Percentiles rank a stretch among this genome's conserved stretches.
phyloP scores from a whole-genome alignment of 768 basidiomycete species.

The Leucosporidium scottii region DNA sequence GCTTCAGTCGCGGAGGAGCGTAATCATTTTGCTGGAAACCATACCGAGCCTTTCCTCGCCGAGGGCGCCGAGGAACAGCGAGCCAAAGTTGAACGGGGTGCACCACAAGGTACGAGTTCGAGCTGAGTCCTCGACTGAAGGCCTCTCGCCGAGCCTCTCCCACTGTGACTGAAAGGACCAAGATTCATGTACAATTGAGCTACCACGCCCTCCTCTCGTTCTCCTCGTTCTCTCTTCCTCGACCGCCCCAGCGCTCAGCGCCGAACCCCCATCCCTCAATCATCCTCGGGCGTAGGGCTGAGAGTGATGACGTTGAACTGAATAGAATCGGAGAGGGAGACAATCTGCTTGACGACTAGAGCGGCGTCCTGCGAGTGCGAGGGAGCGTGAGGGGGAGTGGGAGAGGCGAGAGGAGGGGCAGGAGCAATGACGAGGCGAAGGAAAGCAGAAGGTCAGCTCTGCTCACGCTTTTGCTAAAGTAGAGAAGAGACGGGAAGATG shows the following conservation, averaged over 20 bases:
- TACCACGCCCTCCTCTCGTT: too few relatives aligned
- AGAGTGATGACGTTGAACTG: conserved; percentile 66
- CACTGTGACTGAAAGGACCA: too few relatives aligned
- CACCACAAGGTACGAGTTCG: too few relatives aligned
- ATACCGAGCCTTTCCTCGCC: too few relatives aligned
- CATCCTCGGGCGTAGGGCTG: conserved; percentile 40
- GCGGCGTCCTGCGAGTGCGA: conserved; percentile 55
- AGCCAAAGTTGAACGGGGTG: too few relatives aligned
- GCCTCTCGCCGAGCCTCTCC: too few relatives aligned
- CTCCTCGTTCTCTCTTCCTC: conserved; percentile 57
- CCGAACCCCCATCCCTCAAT: background rate
- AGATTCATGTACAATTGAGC: too few relatives aligned
- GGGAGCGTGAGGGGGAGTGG: background rate
- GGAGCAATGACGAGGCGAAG: background rate
- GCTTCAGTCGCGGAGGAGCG: too few relatives aligned
- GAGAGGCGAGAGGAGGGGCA: background rate
- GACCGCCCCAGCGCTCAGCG: conserved; percentile 43
- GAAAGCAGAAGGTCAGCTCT: background rate
- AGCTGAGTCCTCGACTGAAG: too few relatives aligned
- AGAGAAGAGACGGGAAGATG: conserved; percentile 27
- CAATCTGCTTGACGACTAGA: conserved; percentile 56
- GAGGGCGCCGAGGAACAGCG: too few relatives aligned
- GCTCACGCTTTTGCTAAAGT: too few relatives aligned
- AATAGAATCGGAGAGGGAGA: conserved; percentile 48
- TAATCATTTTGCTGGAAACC: too few relatives aligned